phyloP scores from a whole-genome alignment of 371 early-diverging fungal genomes.

The Mucor velutinosus region DNA sequence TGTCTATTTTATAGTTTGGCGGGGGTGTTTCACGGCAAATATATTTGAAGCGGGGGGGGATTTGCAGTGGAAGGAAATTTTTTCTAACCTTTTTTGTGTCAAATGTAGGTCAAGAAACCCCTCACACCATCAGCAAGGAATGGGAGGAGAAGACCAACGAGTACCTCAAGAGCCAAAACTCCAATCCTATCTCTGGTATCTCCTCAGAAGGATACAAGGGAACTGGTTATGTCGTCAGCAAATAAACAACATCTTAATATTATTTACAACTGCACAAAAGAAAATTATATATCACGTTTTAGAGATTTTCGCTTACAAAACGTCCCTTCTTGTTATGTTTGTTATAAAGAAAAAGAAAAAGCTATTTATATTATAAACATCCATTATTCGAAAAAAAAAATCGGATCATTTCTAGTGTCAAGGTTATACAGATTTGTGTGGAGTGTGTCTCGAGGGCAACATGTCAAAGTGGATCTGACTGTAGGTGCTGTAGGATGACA shows the following conservation, averaged over 20 bases:
- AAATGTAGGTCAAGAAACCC: constrained; percentile 61
- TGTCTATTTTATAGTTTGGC: constrained; percentile 9
- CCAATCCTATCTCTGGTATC: constrained; percentile 89
- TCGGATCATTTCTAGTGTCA: not conserved
- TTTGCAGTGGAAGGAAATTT: not conserved
- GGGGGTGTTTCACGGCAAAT: constrained; percentile 1
- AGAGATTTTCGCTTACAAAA: not conserved
- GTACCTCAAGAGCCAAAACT: constrained; percentile 79
- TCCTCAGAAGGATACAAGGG: constrained; percentile 87
- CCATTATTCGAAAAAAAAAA: not conserved
- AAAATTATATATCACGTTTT: constrained; percentile 18
- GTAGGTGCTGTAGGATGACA: not conserved
- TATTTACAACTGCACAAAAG: constrained; percentile 9
- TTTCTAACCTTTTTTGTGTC: not conserved
- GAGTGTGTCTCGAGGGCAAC: not conserved
- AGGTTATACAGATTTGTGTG: not conserved
- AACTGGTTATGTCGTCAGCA: constrained; percentile 64
- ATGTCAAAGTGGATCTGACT: not conserved
- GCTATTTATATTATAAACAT: not conserved
- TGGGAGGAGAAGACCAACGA: constrained; percentile 93
- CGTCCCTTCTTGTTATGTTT: constrained; percentile 13
- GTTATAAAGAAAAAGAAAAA: constrained; percentile 12
- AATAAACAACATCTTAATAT: constrained; percentile 19
- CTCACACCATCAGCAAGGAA: constrained; percentile 83
- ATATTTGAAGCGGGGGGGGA: not conserved